A percentile compares a stretch with the other conserved stretches of the same genome.
Conservation (phyloP, 805 yeast species). For the Alloascoidea africana region DNA sequence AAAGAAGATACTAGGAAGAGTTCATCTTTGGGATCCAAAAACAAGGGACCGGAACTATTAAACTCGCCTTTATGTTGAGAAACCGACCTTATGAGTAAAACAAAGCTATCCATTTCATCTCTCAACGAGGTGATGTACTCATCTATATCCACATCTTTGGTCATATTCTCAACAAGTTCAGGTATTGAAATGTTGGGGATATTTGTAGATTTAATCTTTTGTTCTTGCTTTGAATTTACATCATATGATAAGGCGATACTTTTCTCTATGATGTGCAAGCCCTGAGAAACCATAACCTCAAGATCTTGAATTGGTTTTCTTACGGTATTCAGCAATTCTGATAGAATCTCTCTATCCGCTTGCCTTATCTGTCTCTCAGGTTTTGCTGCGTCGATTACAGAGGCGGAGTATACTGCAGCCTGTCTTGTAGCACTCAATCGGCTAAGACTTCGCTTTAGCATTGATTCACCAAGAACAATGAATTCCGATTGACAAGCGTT, state of each 20-base stretch:
- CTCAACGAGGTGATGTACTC: constrained; percentile 12
- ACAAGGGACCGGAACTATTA: constrained; percentile 15
- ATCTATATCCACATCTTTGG: constrained; percentile 18
- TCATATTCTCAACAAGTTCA: too few species aligned
- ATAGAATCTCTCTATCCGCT: constrained; percentile 19
- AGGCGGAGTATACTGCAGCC: constrained; percentile 6
- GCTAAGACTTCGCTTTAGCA: constrained; percentile 7
- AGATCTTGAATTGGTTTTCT: constrained; percentile 18
- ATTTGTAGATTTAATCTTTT: constrained; percentile 4
- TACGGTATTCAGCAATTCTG: constrained; percentile 17
- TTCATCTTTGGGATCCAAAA: constrained; percentile 37
- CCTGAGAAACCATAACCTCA: constrained; percentile 19
- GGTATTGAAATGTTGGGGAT: too few species aligned
- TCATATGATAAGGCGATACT: constrained; percentile 25
- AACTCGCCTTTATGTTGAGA: constrained; percentile 13
- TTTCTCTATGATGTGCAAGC: constrained; percentile 18
- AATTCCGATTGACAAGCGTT: constrained; percentile 33
- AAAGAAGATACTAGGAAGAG: constrained; percentile 34
- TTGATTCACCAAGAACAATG: constrained; percentile 15
- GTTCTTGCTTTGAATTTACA: constrained; percentile 14
- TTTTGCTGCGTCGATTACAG: constrained; percentile 6
- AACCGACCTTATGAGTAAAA: constrained; percentile 19
- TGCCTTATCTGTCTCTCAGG: constrained; percentile 20
- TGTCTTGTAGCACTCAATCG: too few species aligned
- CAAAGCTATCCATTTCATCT: constrained; percentile 20